phyloP scores from a whole-genome alignment of 2,329 filamentous ascomycete genomes.

The Elsinoe fawcettii region DNA sequence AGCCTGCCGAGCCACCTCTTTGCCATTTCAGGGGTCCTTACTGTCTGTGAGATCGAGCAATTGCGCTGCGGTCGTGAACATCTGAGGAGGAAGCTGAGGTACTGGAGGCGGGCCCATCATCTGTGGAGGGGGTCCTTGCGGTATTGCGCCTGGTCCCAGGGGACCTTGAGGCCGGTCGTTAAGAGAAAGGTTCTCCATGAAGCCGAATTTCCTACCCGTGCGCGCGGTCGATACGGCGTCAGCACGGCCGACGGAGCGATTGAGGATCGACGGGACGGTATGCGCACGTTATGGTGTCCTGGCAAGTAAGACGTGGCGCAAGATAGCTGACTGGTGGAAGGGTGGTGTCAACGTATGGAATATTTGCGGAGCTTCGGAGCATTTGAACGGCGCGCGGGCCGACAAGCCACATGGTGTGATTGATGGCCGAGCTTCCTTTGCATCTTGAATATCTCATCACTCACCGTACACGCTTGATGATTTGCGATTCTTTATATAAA shows the following conservation, averaged over 20 bases:
- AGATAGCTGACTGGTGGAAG: background rate
- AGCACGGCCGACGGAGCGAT: background rate
- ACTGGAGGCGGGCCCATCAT: slow-evolving; percentile 31
- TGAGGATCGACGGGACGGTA: background rate
- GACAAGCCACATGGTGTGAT: background rate
- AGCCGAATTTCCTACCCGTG: background rate
- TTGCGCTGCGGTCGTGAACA: slow-evolving; percentile 97
- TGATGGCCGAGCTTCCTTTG: background rate
- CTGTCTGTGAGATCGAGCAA: slow-evolving; percentile 94
- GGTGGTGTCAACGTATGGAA: background rate
- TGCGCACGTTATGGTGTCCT: background rate
- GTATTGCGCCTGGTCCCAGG: slow-evolving; percentile 18
- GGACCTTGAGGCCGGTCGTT: slow-evolving; percentile 15
- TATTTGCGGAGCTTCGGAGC: background rate
- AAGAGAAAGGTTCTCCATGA: slow-evolving; percentile 18
- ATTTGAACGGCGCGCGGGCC: background rate
- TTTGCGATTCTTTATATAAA: too few species aligned
- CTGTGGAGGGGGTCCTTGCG: slow-evolving; percentile 19
- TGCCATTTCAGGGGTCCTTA: slow-evolving; percentile 42
- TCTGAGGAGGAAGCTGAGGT: slow-evolving; percentile 76
- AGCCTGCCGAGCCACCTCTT: background rate
- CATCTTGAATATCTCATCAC: background rate
- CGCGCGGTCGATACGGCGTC: too few species aligned
- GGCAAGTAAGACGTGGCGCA: background rate
- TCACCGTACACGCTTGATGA: too few species aligned